phyloP scores from a whole-genome alignment of 345 rosid species.

The Angophora floribunda region DNA sequence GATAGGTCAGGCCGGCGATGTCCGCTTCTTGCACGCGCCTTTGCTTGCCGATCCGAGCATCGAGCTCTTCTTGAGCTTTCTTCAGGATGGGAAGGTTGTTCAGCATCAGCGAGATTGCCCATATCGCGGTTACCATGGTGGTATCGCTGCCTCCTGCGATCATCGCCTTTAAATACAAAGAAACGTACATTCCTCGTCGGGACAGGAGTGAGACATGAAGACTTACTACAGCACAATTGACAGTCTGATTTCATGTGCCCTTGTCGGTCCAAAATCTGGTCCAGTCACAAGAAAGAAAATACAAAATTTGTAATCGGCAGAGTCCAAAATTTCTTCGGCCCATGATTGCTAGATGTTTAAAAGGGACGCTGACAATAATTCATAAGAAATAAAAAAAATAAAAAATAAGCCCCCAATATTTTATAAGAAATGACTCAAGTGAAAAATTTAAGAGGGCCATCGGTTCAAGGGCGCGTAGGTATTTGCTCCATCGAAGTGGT shows the following conservation, averaged over 20 bases:
- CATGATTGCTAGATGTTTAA: not conserved
- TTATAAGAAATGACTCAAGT: not conserved
- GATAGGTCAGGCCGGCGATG: constrained; percentile 8
- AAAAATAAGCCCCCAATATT: not conserved
- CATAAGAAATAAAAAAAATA: not conserved
- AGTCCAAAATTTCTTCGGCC: not conserved
- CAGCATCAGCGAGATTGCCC: not conserved
- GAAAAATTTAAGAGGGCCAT: not conserved
- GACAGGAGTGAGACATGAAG: not conserved
- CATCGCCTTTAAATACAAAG: not conserved
- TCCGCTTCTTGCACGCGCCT: constrained; percentile 3
- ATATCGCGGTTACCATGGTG: not conserved
- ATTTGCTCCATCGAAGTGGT: not conserved
- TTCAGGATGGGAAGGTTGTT: not conserved
- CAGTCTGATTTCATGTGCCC: not conserved
- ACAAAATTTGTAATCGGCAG: not conserved
- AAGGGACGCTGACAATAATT: not conserved
- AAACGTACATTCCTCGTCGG: not conserved
- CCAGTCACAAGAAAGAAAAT: not conserved
- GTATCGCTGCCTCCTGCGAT: not conserved
- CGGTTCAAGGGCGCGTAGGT: not conserved
- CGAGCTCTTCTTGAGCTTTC: constrained; percentile 4
- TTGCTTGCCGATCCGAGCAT: not conserved
- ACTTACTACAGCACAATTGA: not conserved
- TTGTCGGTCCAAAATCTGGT: not conserved